Percentiles rank a stretch among this genome's conserved stretches.
These are phyloP conservation scores for Gaertneriomyces semiglobifer DNA, from an alignment of 192 early-diverging fungal species.

Conservation along the genomic window DNA sequence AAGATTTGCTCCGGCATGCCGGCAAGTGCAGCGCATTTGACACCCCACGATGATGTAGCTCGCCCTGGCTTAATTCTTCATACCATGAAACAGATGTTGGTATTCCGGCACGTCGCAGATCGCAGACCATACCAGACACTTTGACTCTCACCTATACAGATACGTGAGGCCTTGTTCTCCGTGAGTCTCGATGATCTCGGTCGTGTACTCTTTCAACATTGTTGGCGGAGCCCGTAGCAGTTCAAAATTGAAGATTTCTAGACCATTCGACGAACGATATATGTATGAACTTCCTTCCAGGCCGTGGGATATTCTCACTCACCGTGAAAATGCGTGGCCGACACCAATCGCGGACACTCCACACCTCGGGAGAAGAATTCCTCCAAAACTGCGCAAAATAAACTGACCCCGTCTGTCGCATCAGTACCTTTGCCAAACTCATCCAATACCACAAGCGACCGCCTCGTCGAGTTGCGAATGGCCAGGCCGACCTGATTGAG, in stretches of 20 bases:
- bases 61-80: slow-evolving; percentile 39
- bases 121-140: background rate
- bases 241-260: slow-evolving; percentile 51
- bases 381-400: slow-evolving; percentile 71
- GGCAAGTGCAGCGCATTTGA: slow-evolving; percentile 49
- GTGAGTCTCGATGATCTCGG: slow-evolving; percentile 51
- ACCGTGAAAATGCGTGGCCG: slow-evolving; percentile 89
- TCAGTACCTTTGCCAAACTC: slow-evolving; percentile 83
- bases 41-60: slow-evolving; percentile 37
- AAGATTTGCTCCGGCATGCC: slow-evolving; percentile 36
- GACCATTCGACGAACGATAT: background rate
- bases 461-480: slow-evolving; percentile 45
- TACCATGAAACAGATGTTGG: background rate
- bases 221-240: slow-evolving; percentile 42
- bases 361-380: slow-evolving; percentile 44
- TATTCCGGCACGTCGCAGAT: background rate
- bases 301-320: slow-evolving; percentile 5
- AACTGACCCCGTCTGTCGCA: slow-evolving; percentile 69
- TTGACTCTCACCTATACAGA: slow-evolving; percentile 53
- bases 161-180: slow-evolving; percentile 47
- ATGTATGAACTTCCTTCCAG: background rate
- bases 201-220: slow-evolving; percentile 46
- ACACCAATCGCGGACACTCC: slow-evolving; percentile 65
- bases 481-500: slow-evolving; percentile 59
- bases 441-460: slow-evolving; percentile 68